A percentile compares a stretch with the other conserved stretches of the same genome.
Conservation (phyloP, 2,329 filamentous ascomycete species). For the Fusarium metavorans region DNA sequence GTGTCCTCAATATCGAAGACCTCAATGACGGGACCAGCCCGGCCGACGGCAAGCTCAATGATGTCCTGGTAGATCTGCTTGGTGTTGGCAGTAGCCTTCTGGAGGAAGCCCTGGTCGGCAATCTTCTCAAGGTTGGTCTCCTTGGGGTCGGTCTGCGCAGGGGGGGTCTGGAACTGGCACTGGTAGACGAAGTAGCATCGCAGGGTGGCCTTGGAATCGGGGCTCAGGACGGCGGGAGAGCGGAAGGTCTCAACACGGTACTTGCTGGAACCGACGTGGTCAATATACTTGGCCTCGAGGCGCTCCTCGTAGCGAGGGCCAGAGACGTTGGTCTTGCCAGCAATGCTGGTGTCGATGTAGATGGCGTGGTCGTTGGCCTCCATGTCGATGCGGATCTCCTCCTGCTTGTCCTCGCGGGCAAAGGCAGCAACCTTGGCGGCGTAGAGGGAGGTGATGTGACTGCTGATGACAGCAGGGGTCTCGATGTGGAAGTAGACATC, state of each 20-base stretch:
- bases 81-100: constrained; percentile 96
- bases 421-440: constrained; percentile 96
- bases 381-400: constrained; percentile 96
- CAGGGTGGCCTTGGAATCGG: constrained; percentile 80
- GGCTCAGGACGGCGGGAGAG: constrained; percentile 83
- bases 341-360: constrained; percentile 97
- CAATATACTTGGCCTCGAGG: constrained; percentile 95
- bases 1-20: constrained; percentile 95
- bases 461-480: constrained; percentile 85
- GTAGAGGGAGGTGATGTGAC: constrained; percentile 95
- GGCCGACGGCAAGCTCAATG: constrained; percentile 83
- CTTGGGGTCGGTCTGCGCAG: constrained; percentile 76
- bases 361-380: constrained; percentile 95
- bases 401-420: constrained; percentile 90
- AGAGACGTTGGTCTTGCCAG: constrained; percentile 79
- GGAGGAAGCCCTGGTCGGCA: constrained; percentile 92
- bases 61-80: constrained; percentile 96
- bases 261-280: constrained; percentile 77
- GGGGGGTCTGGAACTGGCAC: constrained; percentile 84
- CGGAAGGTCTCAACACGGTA: constrained; percentile 99
- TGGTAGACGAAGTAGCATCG: constrained; percentile 99
- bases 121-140: constrained; percentile 94
- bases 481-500: constrained; percentile 98
- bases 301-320: constrained; percentile 95
- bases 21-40: constrained; percentile 96